Evolutionary conservation across 176 grass and related monocot genomes (phyloP), one percentile per base, ranked within the genome.

Genomic region (Rhynchospora breviuscula): DNA sequence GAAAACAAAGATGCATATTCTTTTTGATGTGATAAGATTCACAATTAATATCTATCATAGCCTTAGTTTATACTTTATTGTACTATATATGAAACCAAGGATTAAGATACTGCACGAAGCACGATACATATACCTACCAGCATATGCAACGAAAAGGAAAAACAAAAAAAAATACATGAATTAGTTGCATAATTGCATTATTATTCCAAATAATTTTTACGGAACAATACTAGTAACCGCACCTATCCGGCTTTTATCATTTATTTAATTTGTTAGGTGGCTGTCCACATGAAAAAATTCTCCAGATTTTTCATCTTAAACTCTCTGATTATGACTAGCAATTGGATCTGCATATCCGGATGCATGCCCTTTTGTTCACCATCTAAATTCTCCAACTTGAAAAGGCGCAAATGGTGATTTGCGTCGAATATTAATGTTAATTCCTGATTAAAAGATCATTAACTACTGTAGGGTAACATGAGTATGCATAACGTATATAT

Each of bases 1-100:
- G 33, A 80, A 61, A 26, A 80, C 54, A 80, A 79, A 78, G 29
- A 0, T 62, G 26, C 11, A 80, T 62, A 80, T 80, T 80, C 78
- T 21, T 61, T 6, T 44, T 61, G 78, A 80, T 80, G 62, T 53
- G 2, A n/a, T 80, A 61, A 7, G 78, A 62, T 25, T 75, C 71
- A 52, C 52, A 2, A 67, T 40, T 18, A 67, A 8, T 17, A 17
- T 74, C 70, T 23, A 25, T 62, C 7, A 43, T 74, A 74, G 69
- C 43, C 44, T 73, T 73, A 15, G 45, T 73, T 73, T 73, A 11
- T 12, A n/a, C n/a, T n/a, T n/a, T n/a, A n/a, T n/a, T n/a, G n/a
- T n/a, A n/a, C n/a, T n/a, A n/a, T n/a, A n/a, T n/a, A n/a, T 49
- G 7, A 13, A 22, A 13, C 63, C 11, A 31, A 33, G 49, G 63